These are phyloP conservation scores for Coelastrella sp. DNA, from an alignment of 139 green algal species.

Conservation along the genomic window DNA sequence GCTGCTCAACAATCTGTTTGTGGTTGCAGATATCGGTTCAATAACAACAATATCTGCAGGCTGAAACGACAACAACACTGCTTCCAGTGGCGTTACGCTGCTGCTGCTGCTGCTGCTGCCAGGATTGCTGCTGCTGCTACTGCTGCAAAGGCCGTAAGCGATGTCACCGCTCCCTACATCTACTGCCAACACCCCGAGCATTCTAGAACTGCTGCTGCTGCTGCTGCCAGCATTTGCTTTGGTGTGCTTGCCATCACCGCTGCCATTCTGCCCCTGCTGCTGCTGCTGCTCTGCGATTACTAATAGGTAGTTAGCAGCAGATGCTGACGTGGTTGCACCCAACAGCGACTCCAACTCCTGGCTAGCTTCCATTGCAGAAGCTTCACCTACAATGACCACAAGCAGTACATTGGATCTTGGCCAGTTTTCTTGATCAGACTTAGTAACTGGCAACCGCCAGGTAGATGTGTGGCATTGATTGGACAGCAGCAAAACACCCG, in stretches of 20 bases:
- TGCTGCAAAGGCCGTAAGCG: conserved; percentile 68
- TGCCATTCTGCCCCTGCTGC: not conserved
- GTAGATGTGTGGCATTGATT: no score
- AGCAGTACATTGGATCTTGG: no score
- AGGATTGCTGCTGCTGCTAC: conserved; percentile 51
- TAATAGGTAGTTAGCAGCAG: conserved; percentile 40
- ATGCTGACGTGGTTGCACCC: not conserved
- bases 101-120: not conserved
- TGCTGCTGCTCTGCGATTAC: conserved; percentile 46
- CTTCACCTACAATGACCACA: conserved; percentile 42
- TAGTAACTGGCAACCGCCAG: no score
- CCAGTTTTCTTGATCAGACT: no score
- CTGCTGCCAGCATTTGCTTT: not conserved
- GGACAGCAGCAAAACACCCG: no score
- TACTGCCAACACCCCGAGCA: conserved; percentile 81
- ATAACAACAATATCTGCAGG: conserved; percentile 84
- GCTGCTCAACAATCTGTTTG: conserved; percentile 62
- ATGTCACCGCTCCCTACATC: conserved; percentile 84
- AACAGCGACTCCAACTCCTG: conserved; percentile 44
- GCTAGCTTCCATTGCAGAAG: conserved; percentile 48
- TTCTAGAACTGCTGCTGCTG: conserved; percentile 1
- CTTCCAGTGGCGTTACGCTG: conserved; percentile 75
- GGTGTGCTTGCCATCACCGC: not conserved
- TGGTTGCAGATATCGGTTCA: conserved; percentile 54
- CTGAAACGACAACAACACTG: conserved; percentile 67